phyloP scores from a whole-genome alignment of 2,329 filamentous ascomycete species.

The Dothideomycetes sp. region DNA sequence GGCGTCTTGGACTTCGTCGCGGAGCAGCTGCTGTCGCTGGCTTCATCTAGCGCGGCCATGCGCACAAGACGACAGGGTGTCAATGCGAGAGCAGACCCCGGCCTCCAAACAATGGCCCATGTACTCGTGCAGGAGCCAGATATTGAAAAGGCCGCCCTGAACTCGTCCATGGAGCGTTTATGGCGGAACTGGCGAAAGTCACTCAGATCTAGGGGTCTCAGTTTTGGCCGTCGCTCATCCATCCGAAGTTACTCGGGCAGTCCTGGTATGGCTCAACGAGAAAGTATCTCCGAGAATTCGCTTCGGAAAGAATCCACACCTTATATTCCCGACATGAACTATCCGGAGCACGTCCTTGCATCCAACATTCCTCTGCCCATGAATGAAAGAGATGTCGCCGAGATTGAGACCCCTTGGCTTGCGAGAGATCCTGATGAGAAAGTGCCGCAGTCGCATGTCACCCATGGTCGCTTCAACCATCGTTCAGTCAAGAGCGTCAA shows the following conservation, averaged over 20 bases:
- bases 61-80: constrained; percentile 37
- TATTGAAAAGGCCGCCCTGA: constrained; percentile 85
- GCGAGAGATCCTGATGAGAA: constrained; percentile 49
- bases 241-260: constrained; percentile 1
- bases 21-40: constrained; percentile 79
- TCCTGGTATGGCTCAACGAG: constrained; percentile 2
- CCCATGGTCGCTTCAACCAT: not conserved
- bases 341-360: constrained; percentile 31
- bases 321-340: constrained; percentile 27
- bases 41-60: constrained; percentile 71
- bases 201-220: constrained; percentile 34
- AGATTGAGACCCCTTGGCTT: constrained; percentile 70
- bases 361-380: constrained; percentile 59
- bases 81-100: constrained; percentile 11
- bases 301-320: not conserved
- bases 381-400: constrained; percentile 56
- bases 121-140: constrained; percentile 83
- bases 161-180: constrained; percentile 74
- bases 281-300: constrained; percentile 1
- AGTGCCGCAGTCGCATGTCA: not conserved
- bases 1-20: constrained; percentile 90
- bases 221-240: not conserved
- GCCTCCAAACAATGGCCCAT: constrained; percentile 16
- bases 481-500: not conserved
- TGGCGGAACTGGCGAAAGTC: constrained; percentile 96